Conservation (phyloP, 2,329 filamentous ascomycete genomes). For the Ceratocystis smalleyi region DNA sequence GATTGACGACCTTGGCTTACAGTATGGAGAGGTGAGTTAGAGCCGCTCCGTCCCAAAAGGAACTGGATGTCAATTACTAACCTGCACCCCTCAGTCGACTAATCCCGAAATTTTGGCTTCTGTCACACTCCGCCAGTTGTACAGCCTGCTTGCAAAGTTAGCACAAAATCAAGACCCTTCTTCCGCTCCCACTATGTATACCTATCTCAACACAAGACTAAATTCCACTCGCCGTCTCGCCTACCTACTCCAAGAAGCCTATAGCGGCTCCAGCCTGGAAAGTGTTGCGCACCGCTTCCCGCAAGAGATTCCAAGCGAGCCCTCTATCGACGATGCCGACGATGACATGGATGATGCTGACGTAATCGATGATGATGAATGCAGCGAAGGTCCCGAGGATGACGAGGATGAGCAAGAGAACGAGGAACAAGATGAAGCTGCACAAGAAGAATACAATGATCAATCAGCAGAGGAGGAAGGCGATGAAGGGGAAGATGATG, state of each 20-base stretch:
- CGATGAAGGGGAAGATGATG: conserved; percentile 15
- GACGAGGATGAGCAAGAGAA: conserved; percentile 18
- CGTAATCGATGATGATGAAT: conserved; percentile 14
- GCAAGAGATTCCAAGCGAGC: conserved; percentile 20
- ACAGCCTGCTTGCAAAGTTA: conserved; percentile 30
- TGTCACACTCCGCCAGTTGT: conserved; percentile 28
- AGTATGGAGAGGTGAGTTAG: conserved; percentile 34
- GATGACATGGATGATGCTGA: conserved; percentile 18
- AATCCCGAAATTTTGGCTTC: conserved; percentile 24
- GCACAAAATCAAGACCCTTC: conserved; percentile 31
- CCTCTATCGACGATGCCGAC: conserved; percentile 20
- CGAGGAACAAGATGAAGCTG: conserved; percentile 10
- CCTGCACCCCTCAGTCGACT: conserved; percentile 22
- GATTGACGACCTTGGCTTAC: conserved; percentile 36
- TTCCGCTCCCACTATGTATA: conserved; percentile 27
- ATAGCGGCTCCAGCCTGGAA: conserved; percentile 28
- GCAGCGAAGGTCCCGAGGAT: conserved; percentile 19
- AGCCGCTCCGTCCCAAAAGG: not conserved
- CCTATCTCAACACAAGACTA: conserved; percentile 29
- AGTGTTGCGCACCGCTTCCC: conserved; percentile 28
- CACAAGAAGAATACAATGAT: conserved; percentile 16
- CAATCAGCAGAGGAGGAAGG: conserved; percentile 16
- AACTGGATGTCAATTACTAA: not conserved
- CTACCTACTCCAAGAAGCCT: conserved; percentile 29
- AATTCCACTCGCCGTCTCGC: conserved; percentile 28